These are phyloP conservation scores for Pseudovirgaria hyperparasitica DNA, from an alignment of 2,329 filamentous ascomycete species.

Conservation along the genomic window DNA sequence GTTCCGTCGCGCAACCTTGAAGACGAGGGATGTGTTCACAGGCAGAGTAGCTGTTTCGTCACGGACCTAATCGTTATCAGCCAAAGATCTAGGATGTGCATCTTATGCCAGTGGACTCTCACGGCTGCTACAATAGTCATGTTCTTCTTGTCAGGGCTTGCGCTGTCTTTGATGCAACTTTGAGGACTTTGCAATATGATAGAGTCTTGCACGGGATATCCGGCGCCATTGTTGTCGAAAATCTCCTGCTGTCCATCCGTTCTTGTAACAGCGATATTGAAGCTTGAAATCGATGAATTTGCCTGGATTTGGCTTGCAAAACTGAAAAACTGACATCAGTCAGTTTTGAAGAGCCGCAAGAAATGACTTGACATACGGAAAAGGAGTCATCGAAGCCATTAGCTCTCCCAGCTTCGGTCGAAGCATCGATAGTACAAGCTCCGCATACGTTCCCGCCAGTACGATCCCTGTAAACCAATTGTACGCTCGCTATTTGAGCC, in stretches of 20 bases:
- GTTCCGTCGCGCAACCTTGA: slow-evolving; percentile 12
- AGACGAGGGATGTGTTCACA: slow-evolving; percentile 9
- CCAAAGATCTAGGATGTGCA: neutral
- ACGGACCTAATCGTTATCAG: slow-evolving; percentile 6
- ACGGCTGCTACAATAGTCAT: slow-evolving; percentile 14
- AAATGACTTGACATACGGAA: slow-evolving; percentile 24
- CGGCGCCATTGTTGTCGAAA: slow-evolving; percentile 45
- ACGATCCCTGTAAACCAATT: slow-evolving; percentile 44
- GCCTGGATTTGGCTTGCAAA: slow-evolving; percentile 37
- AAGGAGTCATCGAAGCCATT: slow-evolving; percentile 50
- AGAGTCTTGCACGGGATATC: slow-evolving; percentile 42
- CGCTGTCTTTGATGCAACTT: slow-evolving; percentile 34
- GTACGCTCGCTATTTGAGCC: slow-evolving; percentile 33
- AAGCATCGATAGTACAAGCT: slow-evolving; percentile 31
- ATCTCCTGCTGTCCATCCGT: slow-evolving; percentile 33
- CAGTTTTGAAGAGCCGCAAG: slow-evolving; percentile 1
- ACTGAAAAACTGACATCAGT: slow-evolving; percentile 13
- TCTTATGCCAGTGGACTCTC: neutral
- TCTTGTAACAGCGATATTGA: slow-evolving; percentile 40
- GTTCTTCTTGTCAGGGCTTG: no score
- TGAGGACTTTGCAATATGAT: slow-evolving; percentile 44
- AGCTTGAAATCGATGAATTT: slow-evolving; percentile 48
- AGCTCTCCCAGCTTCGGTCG: slow-evolving; percentile 35
- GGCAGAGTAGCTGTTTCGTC: slow-evolving; percentile 6
- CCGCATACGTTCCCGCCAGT: slow-evolving; percentile 37